A percentile compares a stretch with the other conserved stretches of the same genome.
phyloP scores from a whole-genome alignment of 2,329 filamentous ascomycete genomes.

The Aschersonia sp. region DNA sequence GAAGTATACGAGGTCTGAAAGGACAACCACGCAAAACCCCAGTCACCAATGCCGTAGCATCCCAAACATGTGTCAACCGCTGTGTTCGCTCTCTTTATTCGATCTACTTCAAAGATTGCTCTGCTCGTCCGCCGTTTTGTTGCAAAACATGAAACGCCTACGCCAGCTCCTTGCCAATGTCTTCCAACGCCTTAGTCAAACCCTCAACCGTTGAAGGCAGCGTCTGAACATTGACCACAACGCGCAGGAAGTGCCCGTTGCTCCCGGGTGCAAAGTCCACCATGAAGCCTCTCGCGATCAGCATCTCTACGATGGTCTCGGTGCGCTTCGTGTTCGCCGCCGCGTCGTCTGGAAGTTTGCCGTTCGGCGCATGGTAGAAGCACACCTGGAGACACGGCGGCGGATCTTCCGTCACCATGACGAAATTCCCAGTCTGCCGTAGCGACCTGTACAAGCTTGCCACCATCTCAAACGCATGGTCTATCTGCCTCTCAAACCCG shows the following conservation, averaged over 20 bases:
- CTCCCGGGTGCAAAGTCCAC: slow-evolving; percentile 45
- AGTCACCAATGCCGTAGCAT: too few species aligned
- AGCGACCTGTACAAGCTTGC: slow-evolving; percentile 51
- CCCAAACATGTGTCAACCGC: too few species aligned
- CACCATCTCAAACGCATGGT: slow-evolving; percentile 59
- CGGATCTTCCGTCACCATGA: slow-evolving; percentile 59
- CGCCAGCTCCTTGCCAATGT: slow-evolving; percentile 20
- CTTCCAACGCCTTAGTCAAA: slow-evolving; percentile 37
- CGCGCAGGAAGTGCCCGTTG: slow-evolving; percentile 41
- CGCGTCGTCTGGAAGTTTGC: slow-evolving; percentile 26
- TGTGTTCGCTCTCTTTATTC: too few species aligned
- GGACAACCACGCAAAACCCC: too few species aligned
- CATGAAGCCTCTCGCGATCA: slow-evolving; percentile 42
- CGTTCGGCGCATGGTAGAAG: slow-evolving; percentile 64
- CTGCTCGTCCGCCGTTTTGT: too few species aligned
- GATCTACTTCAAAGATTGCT: too few species aligned
- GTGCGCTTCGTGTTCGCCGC: slow-evolving; percentile 35
- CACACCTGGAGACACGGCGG: slow-evolving; percentile 87
- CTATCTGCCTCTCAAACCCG: slow-evolving; percentile 58
- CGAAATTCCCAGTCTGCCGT: slow-evolving; percentile 41
- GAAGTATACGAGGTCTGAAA: too few species aligned
- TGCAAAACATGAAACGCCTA: not conserved
- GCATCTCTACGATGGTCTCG: slow-evolving; percentile 28
- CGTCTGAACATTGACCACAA: slow-evolving; percentile 44
- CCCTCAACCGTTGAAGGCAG: slow-evolving; percentile 34